Evolutionary conservation across 2,329 filamentous ascomycete species (phyloP).

Genomic region (Chrysoporthe austroafricana): DNA sequence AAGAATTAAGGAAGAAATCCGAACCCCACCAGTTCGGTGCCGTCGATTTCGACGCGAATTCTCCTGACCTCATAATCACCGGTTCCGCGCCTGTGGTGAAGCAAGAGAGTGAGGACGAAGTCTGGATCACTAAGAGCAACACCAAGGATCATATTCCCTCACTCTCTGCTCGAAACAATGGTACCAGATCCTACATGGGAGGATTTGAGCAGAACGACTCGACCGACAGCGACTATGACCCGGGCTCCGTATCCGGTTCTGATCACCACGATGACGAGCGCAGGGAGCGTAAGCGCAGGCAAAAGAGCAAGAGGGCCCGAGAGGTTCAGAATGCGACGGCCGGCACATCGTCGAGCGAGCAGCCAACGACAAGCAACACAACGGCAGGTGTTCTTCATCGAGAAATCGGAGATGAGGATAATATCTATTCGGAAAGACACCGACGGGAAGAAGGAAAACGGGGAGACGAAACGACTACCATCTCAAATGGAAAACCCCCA

Average conservation of each 20-base stretch:
- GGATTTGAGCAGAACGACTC: background rate
- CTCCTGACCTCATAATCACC: background rate
- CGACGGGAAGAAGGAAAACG: too few species aligned
- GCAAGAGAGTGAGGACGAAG: background rate
- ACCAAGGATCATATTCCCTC: background rate
- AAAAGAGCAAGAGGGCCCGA: background rate
- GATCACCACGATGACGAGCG: background rate
- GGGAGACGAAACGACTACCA: too few species aligned
- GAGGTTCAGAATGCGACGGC: background rate
- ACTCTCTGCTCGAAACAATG: background rate
- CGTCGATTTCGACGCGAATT: background rate
- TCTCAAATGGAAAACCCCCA: too few species aligned
- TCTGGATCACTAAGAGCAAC: background rate
- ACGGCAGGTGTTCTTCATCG: too few species aligned
- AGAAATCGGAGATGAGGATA: too few species aligned
- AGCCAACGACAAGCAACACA: too few species aligned
- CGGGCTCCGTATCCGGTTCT: background rate
- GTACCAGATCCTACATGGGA: background rate
- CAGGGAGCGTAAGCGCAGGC: background rate
- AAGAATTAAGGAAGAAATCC: background rate
- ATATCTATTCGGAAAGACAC: too few species aligned
- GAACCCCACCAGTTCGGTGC: background rate
- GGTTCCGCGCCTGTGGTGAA: background rate
- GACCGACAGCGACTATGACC: background rate
- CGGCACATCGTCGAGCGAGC: too few species aligned